A percentile compares a stretch with the other conserved stretches of the same genome.
phyloP scores from a whole-genome alignment of 2,329 filamentous ascomycete genomes.

The Dactylellina parvicollis region DNA sequence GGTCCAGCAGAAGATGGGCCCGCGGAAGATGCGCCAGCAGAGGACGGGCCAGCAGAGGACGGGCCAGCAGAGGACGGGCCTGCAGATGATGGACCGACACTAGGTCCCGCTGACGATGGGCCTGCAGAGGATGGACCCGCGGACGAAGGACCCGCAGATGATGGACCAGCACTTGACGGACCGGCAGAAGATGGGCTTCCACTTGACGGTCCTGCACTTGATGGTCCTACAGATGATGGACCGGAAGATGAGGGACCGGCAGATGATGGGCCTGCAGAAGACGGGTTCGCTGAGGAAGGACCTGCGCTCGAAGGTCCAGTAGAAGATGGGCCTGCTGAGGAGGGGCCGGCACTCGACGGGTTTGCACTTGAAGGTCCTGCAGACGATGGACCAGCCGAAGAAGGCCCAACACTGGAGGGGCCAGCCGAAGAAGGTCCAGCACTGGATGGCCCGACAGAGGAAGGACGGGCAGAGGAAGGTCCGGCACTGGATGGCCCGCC shows the following conservation, averaged over 20 bases:
- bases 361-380: background rate
- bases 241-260: background rate
- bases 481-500: background rate
- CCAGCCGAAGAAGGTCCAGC: background rate
- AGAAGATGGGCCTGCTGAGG: background rate
- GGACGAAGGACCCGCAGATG: background rate
- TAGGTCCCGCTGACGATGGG: background rate
- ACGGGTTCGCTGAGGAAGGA: background rate
- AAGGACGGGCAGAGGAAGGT: background rate
- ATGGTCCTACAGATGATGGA: background rate
- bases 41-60: background rate
- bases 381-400: background rate
- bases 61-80: background rate
- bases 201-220: background rate
- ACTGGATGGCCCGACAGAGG: background rate
- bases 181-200: background rate
- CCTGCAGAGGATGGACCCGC: background rate
- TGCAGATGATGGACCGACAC: background rate
- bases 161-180: background rate
- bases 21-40: background rate
- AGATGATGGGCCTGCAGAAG: background rate
- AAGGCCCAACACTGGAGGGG: background rate
- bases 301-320: background rate
- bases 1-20: background rate
- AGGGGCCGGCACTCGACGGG: background rate